These are phyloP conservation scores for Kuraishia hungarica DNA, from an alignment of 805 yeast genomes.

Conservation along the genomic window DNA sequence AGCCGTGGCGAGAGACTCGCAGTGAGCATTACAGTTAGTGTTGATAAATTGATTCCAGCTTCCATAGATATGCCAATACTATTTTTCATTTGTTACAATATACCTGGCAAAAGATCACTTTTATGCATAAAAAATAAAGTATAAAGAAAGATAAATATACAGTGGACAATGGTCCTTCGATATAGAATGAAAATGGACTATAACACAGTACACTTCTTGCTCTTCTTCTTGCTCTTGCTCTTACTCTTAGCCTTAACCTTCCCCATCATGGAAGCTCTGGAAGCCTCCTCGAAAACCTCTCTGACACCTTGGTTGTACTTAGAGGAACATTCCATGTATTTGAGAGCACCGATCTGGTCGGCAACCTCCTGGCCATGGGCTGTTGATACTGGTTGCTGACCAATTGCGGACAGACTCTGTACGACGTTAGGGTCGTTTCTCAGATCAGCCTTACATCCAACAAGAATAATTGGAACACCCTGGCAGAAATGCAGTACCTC, in stretches of 20 bases:
- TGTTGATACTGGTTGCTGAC: slow-evolving; percentile 74
- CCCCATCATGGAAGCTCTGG: slow-evolving; percentile 77
- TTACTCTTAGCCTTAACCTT: slow-evolving; percentile 46
- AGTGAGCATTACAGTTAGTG: too few relatives aligned
- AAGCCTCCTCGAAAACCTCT: slow-evolving; percentile 87
- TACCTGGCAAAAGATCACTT: neutral
- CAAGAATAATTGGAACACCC: slow-evolving; percentile 85
- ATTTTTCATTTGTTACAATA: neutral
- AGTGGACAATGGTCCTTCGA: neutral
- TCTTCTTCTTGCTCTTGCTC: slow-evolving; percentile 25
- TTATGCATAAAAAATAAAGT: neutral
- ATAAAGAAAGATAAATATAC: neutral
- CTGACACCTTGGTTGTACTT: slow-evolving; percentile 85
- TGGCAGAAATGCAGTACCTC: slow-evolving; percentile 91
- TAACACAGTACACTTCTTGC: neutral
- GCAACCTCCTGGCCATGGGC: slow-evolving; percentile 84
- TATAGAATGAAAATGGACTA: neutral
- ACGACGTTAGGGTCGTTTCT: slow-evolving; percentile 75
- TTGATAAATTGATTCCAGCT: neutral
- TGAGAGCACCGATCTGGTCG: slow-evolving; percentile 77
- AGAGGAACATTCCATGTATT: slow-evolving; percentile 88
- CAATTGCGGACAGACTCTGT: slow-evolving; percentile 64
- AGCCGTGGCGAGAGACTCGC: too few relatives aligned
- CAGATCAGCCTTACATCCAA: slow-evolving; percentile 86
- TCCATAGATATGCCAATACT: neutral